Conservation (phyloP, 495 filamentous ascomycete genomes). For the Xylaria palmicola region DNA sequence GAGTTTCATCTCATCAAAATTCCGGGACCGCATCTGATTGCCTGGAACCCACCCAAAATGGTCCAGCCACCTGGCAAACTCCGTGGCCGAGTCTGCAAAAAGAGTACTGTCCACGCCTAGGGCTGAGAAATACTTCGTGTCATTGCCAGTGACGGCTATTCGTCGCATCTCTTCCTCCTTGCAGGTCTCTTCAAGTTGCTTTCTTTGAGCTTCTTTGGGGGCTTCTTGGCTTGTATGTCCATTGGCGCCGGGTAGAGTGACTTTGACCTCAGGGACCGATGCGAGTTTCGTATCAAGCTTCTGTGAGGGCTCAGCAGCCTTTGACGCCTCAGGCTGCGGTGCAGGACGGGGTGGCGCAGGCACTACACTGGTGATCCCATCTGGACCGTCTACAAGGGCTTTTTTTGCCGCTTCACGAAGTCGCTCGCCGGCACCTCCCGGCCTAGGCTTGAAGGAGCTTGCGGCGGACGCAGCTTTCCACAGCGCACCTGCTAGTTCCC, state of each 20-base stretch:
- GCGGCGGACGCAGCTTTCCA: conserved; percentile 83
- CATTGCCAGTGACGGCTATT: conserved; percentile 69
- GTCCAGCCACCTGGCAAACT: conserved; percentile 72
- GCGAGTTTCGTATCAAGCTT: conserved; percentile 34
- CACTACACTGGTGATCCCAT: conserved; percentile 85
- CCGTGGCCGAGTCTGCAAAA: conserved; percentile 62
- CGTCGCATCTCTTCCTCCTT: conserved; percentile 42
- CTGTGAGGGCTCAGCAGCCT: conserved; percentile 26
- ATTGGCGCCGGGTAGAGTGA: conserved; percentile 42
- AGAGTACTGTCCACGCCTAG: conserved; percentile 71
- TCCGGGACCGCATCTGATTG: conserved; percentile 64
- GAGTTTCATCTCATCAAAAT: conserved; percentile 77
- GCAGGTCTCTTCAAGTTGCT: conserved; percentile 36
- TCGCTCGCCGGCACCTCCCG: conserved; percentile 77
- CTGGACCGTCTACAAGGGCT: conserved; percentile 57
- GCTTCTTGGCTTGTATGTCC: conserved; percentile 37
- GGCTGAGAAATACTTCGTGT: conserved; percentile 72
- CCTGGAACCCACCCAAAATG: conserved; percentile 88
- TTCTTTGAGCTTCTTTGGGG: conserved; percentile 42
- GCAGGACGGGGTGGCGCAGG: conserved; percentile 64
- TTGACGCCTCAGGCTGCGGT: conserved; percentile 23
- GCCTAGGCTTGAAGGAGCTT: conserved; percentile 75
- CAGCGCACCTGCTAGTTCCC: conserved; percentile 73
- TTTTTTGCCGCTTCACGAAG: conserved; percentile 57
- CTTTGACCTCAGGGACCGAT: conserved; percentile 51